Evolutionary conservation across 179 eudicot genomes (phyloP).

Genomic region (Nepenthes alata): DNA sequence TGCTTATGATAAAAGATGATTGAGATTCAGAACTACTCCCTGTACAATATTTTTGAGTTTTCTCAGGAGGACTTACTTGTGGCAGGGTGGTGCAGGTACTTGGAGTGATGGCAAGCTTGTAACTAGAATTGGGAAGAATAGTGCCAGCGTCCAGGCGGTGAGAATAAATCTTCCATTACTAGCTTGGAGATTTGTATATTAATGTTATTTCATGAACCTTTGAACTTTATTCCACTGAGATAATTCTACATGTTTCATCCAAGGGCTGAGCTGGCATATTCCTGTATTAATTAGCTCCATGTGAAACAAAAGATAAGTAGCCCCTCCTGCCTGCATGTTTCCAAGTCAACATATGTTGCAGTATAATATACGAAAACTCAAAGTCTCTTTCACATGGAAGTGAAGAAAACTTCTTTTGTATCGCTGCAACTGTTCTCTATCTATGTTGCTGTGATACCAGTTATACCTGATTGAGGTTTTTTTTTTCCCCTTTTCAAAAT

Average conservation of each 20-base stretch:
- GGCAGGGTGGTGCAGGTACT: constrained; percentile 99
- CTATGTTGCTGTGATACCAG: no score
- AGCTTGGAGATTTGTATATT: not conserved
- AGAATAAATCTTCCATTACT: constrained; percentile 17
- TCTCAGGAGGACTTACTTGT: constrained; percentile 70
- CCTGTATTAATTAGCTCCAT: no score
- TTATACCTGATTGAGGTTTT: no score
- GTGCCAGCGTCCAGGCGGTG: constrained; percentile 71
- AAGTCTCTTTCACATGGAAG: no score
- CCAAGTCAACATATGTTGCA: no score
- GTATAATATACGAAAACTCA: no score
- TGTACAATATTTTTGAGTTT: constrained; percentile 9
- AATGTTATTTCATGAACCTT: not conserved
- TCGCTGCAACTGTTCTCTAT: no score
- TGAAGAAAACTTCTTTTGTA: no score
- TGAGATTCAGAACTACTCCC: not conserved
- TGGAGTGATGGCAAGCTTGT: constrained; percentile 99
- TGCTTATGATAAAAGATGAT: no score
- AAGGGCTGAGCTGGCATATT: not conserved
- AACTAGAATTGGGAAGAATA: constrained; percentile 92
- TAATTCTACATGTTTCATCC: not conserved
- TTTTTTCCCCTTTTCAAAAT: no score
- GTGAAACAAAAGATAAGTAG: no score
- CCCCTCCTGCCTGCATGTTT: no score
- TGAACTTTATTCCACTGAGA: not conserved